Evolutionary conservation across 1,284 basidiomycete species (phyloP).

Genomic region (Trichosporon sp.): DNA sequence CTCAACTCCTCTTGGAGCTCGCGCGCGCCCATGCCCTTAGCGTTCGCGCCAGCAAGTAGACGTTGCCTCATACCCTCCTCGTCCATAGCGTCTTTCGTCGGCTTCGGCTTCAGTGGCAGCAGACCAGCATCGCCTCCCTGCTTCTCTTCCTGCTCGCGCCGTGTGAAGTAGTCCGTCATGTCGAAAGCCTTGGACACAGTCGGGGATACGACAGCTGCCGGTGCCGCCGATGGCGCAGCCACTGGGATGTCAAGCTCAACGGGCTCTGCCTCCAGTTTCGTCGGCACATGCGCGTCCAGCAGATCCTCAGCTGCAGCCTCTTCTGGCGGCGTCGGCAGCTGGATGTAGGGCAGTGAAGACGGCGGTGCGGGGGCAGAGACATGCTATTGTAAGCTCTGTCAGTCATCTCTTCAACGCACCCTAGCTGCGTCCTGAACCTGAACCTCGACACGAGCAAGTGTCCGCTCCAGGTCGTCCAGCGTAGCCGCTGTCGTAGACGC

Average conservation of each 20-base stretch:
- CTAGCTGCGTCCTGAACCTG: conserved; percentile 13
- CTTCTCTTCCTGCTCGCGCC: conserved; percentile 25
- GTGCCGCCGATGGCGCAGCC: not conserved
- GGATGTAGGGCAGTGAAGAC: conserved; percentile 4
- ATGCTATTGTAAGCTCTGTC: conserved; percentile 6
- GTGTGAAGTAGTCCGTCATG: conserved; percentile 30
- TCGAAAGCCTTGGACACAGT: conserved; percentile 6
- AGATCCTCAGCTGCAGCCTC: conserved; percentile 6
- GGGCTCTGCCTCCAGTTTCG: conserved; percentile 9
- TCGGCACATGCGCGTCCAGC: conserved; percentile 13
- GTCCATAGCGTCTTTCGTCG: conserved; percentile 4
- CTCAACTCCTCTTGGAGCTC: conserved; percentile 48
- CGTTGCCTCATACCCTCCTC: conserved; percentile 18
- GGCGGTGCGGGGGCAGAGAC: conserved; percentile 12
- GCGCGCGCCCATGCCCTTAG: conserved; percentile 28
- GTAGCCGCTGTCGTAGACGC: conserved; percentile 21
- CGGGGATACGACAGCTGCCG: not conserved
- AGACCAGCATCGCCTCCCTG: conserved; percentile 31
- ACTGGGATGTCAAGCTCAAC: not conserved
- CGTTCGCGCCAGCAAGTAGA: conserved; percentile 6
- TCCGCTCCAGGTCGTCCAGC: conserved; percentile 18
- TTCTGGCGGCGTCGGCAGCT: conserved; percentile 9
- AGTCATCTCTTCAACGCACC: conserved; percentile 5
- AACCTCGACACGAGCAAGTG: conserved; percentile 19
- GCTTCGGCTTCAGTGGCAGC: conserved; percentile 25